These are phyloP conservation scores for Acacia acuminata DNA, from an alignment of 306 rosid genomes.

Conservation along the genomic window DNA sequence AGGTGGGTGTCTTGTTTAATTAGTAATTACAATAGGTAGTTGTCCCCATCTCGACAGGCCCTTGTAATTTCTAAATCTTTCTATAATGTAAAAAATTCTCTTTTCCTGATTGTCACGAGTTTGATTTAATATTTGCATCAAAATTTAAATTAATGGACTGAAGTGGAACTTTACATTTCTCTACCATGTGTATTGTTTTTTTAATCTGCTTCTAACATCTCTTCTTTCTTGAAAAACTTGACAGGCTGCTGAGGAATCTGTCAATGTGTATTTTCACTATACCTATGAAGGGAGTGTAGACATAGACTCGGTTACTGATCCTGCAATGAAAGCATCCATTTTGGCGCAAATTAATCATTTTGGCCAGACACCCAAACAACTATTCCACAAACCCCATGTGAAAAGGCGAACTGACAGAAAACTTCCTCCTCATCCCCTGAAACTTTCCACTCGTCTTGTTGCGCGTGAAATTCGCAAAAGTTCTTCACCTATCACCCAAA, in stretches of 20 bases:
- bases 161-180: conserved; percentile 4
- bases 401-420: conserved; percentile 82
- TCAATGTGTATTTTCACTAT: conserved; percentile 94
- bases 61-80: not conserved
- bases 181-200: conserved; percentile 12
- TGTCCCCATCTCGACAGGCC: conserved; percentile 2
- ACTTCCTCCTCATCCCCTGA: conserved; percentile 77
- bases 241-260: conserved; percentile 98
- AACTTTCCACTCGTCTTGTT: conserved; percentile 57
- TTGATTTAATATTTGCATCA: conserved; percentile 18
- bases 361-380: conserved; percentile 99
- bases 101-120: not conserved
- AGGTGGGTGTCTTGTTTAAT: conserved; percentile 61
- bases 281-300: conserved; percentile 99
- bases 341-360: conserved; percentile 98
- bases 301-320: conserved; percentile 95
- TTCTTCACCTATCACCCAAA: conserved; percentile 63
- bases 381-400: conserved; percentile 87
- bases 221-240: conserved; percentile 30
- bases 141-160: conserved; percentile 8
- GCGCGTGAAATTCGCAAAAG: conserved; percentile 66
- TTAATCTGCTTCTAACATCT: conserved; percentile 37
- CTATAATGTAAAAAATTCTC: not conserved
- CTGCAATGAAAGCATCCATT: conserved; percentile 99
- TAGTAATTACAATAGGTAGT: conserved; percentile 1